Evolutionary conservation across 1,284 basidiomycete genomes (phyloP).

Genomic region (Malassezia caprae): DNA sequence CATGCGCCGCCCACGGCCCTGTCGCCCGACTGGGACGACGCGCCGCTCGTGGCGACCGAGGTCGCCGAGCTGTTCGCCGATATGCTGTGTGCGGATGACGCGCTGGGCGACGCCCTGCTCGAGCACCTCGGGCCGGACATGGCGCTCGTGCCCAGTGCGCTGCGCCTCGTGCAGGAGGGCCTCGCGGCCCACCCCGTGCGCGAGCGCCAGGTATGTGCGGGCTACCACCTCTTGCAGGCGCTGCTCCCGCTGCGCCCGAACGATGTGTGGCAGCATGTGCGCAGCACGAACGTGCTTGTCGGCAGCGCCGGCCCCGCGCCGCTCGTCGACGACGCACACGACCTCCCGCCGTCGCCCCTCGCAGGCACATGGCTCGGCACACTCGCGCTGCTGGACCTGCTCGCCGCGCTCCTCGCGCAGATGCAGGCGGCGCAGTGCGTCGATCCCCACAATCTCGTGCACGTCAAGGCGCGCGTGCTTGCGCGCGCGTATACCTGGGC

Average conservation of each 20-base stretch:
- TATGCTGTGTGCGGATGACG: conserved; percentile 58
- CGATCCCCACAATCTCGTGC: conserved; percentile 54
- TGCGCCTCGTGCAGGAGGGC: conserved; percentile 71
- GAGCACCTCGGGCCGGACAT: conserved; percentile 55
- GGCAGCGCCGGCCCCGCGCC: conserved; percentile 50
- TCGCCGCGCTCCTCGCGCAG: conserved; percentile 65
- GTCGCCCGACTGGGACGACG: conserved; percentile 20
- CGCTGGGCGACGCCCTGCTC: conserved; percentile 59
- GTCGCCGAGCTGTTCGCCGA: conserved; percentile 67
- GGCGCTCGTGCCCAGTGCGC: conserved; percentile 62
- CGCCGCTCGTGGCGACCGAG: conserved; percentile 56
- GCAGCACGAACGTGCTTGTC: conserved; percentile 66
- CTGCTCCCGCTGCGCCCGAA: conserved; percentile 65
- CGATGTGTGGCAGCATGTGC: conserved; percentile 72
- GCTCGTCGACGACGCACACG: conserved; percentile 11
- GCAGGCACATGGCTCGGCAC: conserved; percentile 60
- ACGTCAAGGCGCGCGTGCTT: conserved; percentile 70
- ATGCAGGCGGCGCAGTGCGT: conserved; percentile 56
- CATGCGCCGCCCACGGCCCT: conserved; percentile 20
- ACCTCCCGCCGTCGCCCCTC: conserved; percentile 3
- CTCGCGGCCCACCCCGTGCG: conserved; percentile 56
- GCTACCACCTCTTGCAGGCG: conserved; percentile 66
- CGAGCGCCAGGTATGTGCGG: conserved; percentile 63
- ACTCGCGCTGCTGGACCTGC: conserved; percentile 63
- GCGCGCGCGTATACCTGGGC: conserved; percentile 65